These are phyloP conservation scores for Pugionium cornutum DNA, from an alignment of 345 rosid genomes.

Conservation along the genomic window DNA sequence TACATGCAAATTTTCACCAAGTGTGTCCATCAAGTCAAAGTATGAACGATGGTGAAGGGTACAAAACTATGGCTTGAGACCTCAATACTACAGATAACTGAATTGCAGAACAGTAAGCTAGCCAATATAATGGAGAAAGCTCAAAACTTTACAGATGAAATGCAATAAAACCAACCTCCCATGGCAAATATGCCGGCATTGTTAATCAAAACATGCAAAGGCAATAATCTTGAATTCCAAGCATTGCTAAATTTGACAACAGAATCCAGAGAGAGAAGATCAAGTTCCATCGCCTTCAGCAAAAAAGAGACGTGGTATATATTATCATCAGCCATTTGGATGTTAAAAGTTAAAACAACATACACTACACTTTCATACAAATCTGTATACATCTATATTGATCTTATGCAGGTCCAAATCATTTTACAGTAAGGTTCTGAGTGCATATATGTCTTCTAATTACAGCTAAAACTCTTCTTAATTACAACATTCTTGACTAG, in stretches of 20 bases:
- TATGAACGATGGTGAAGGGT: neutral
- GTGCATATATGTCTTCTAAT: neutral
- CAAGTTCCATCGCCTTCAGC: constrained; percentile 87
- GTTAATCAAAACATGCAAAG: constrained; percentile 81
- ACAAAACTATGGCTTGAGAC: neutral
- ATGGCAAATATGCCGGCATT: constrained; percentile 93
- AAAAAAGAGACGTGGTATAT: neutral
- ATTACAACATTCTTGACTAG: constrained; percentile 10
- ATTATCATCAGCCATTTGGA: constrained; percentile 28
- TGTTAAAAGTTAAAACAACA: neutral
- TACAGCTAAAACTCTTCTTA: neutral
- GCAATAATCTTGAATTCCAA: constrained; percentile 66
- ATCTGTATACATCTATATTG: too few species aligned
- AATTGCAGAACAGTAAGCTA: neutral
- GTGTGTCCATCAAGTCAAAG: neutral
- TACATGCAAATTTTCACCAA: neutral
- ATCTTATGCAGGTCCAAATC: too few species aligned
- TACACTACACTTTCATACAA: neutral
- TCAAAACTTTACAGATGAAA: constrained; percentile 8
- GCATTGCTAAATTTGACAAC: constrained; percentile 65
- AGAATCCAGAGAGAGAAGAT: constrained; percentile 87
- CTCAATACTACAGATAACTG: neutral
- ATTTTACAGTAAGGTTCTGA: neutral
- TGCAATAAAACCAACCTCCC: constrained; percentile 61
- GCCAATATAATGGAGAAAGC: neutral